Conservation (phyloP, 805 yeast genomes). For the Scheffersomyces ergatensis region DNA sequence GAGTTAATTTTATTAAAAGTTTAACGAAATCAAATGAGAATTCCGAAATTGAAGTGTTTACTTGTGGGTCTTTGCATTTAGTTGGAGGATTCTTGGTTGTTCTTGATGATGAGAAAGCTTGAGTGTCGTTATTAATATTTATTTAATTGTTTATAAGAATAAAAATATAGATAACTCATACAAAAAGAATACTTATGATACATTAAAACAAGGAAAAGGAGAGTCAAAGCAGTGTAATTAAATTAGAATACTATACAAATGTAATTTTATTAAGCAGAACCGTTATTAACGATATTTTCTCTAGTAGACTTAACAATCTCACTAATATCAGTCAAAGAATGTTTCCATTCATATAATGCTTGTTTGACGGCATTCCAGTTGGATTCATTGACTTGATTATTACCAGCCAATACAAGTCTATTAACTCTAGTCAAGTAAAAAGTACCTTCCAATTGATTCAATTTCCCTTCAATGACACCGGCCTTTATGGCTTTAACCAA, state of each 20-base stretch:
- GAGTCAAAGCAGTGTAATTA: not conserved
- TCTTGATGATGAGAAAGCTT: slow-evolving; percentile 45
- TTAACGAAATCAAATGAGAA: slow-evolving; percentile 25
- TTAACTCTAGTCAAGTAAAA: slow-evolving; percentile 41
- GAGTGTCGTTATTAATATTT: not conserved
- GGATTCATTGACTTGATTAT: slow-evolving; percentile 10
- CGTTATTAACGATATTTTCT: slow-evolving; percentile 36
- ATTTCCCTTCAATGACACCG: slow-evolving; percentile 45
- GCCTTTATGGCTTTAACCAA: slow-evolving; percentile 41
- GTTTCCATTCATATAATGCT: slow-evolving; percentile 37
- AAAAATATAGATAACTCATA: not conserved
- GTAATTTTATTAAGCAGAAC: not conserved
- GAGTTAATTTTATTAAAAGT: slow-evolving; percentile 53
- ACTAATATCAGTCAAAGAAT: slow-evolving; percentile 38
- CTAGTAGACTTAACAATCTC: slow-evolving; percentile 41
- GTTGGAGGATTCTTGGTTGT: slow-evolving; percentile 94
- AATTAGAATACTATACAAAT: no score
- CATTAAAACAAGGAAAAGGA: not conserved
- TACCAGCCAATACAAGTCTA: slow-evolving; percentile 38
- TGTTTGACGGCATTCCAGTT: slow-evolving; percentile 37
- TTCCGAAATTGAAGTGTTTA: slow-evolving; percentile 64
- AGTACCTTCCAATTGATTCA: slow-evolving; percentile 40
- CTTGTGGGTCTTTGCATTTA: slow-evolving; percentile 89
- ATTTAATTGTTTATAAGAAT: not conserved
- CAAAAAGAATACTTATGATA: not conserved